Percentiles rank a stretch among this genome's conserved stretches.
Evolutionary conservation across 306 rosid genomes (phyloP).

Genomic region (Alnus rubra): DNA sequence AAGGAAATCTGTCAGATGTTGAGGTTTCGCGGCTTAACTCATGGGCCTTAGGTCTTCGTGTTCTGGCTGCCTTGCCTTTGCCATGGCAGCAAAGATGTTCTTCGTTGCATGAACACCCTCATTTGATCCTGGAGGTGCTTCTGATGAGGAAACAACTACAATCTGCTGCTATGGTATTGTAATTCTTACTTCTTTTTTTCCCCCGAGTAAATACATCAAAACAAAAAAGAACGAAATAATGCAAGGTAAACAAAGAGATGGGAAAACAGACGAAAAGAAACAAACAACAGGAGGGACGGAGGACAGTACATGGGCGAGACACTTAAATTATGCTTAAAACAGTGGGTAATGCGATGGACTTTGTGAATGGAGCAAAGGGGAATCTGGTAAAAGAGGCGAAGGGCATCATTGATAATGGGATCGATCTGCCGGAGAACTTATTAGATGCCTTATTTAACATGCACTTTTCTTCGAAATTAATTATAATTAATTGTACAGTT

Average conservation of each 20-base stretch:
- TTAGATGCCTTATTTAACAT: conserved; percentile 23
- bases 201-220: too few species aligned
- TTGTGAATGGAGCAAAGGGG: too few species aligned
- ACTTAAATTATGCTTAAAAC: too few species aligned
- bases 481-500: not conserved
- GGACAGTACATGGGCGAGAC: too few species aligned
- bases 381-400: too few species aligned
- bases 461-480: conserved; percentile 1
- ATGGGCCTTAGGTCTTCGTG: conserved; percentile 99
- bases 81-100: conserved; percentile 99
- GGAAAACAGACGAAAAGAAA: too few species aligned
- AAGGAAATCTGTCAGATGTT: conserved; percentile 81
- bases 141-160: conserved; percentile 96
- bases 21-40: conserved; percentile 94
- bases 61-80: conserved; percentile 83
- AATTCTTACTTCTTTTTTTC: conserved; percentile 6
- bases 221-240: too few species aligned
- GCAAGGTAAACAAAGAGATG: too few species aligned
- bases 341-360: too few species aligned
- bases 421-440: conserved; percentile 3
- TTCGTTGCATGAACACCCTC: conserved; percentile 94
- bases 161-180: conserved; percentile 81
- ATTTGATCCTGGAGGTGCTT: conserved; percentile 86
- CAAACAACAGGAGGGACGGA: too few species aligned
- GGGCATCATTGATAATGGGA: too few species aligned